These are phyloP conservation scores for Parathielavia appendiculata DNA, from an alignment of 495 filamentous ascomycete genomes.

Conservation along the genomic window DNA sequence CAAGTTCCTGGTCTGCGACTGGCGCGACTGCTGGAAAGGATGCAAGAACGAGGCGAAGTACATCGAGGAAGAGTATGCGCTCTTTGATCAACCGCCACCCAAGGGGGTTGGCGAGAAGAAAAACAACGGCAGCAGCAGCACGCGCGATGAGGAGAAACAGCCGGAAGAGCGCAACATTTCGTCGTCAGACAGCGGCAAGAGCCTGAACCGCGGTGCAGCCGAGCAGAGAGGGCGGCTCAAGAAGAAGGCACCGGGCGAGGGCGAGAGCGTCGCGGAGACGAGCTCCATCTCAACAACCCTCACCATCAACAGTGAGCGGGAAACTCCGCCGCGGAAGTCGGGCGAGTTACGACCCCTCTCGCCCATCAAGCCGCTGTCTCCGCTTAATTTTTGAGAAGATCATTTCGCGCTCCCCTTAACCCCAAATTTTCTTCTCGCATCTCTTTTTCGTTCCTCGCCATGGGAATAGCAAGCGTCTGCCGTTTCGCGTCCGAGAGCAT, in stretches of 20 bases:
- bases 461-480: slow-evolving; percentile 1
- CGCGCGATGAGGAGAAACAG: slow-evolving; percentile 6
- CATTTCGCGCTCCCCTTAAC: too few relatives aligned
- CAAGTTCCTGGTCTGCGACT: slow-evolving; percentile 84
- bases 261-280: slow-evolving; percentile 30
- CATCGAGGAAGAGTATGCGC: slow-evolving; percentile 64
- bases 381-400: slow-evolving; percentile 49
- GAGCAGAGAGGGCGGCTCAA: slow-evolving; percentile 30
- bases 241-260: slow-evolving; percentile 37
- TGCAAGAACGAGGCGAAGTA: slow-evolving; percentile 85
- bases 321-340: slow-evolving; percentile 32
- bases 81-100: slow-evolving; percentile 51
- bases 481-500: slow-evolving; percentile 3
- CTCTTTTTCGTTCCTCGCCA: neutral
- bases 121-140: slow-evolving; percentile 11
- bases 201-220: slow-evolving; percentile 21
- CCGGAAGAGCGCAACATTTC: slow-evolving; percentile 53
- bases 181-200: slow-evolving; percentile 55
- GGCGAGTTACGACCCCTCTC: slow-evolving; percentile 54
- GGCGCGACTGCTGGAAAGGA: slow-evolving; percentile 91
- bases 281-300: slow-evolving; percentile 40
- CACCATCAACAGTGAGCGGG: slow-evolving; percentile 39
- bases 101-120: slow-evolving; percentile 19
- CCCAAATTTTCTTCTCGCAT: neutral
- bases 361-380: slow-evolving; percentile 66